Base-by-base conservation (phyloP, 2,329 filamentous ascomycete species). In the Phialophora chinensis region DNA sequence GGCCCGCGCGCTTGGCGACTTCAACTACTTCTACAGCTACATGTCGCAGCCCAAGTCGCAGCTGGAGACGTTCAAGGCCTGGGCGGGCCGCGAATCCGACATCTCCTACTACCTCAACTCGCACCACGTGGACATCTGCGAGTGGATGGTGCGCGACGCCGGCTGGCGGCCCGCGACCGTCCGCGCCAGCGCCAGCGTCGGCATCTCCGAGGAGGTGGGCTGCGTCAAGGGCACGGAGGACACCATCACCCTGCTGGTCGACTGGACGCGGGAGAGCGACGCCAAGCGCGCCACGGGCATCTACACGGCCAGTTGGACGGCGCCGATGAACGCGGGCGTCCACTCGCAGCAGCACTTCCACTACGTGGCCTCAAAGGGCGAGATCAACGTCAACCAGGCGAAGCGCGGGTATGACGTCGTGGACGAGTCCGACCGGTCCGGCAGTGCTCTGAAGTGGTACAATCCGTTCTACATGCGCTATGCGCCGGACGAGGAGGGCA, bases 21-120 rank as follows among this genome's bases (percentile, higher is more conserved):
- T 97, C 87, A 97, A 96, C 84, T 97, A 97, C 85, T 97, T 96
- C 78, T 97, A 97, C 85, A 90, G 87, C 73, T 97, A 97, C 86
- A 96, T 97, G 93, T 92, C 89, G 58, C 93, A 97, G 83, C 91
- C 90, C 67, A 96, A 96, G 82, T 92, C 86, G 59, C 93, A 96
- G 81, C 86, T 97, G 56, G 91, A 96, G 83, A 97, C 93, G 0
- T 97, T 97, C 88, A 93, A 92, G 80, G 90, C 92, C 2, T 97
- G 93, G 93, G 93, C 93, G 0, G 93, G 93, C 70, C 88, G 90
- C 74, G 93, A 97, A 73, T 93, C 90, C 33, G 94, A 97, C 78
- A 97, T 97, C 74, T 93, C 90, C 10, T 97, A 97, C 83, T 97
- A 97, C 80, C 87, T 97, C 72, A 97, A 97, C 85, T 92, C 89